These are phyloP conservation scores for Cucumis variabilis DNA, from an alignment of 331 rosid genomes.

Conservation along the genomic window DNA sequence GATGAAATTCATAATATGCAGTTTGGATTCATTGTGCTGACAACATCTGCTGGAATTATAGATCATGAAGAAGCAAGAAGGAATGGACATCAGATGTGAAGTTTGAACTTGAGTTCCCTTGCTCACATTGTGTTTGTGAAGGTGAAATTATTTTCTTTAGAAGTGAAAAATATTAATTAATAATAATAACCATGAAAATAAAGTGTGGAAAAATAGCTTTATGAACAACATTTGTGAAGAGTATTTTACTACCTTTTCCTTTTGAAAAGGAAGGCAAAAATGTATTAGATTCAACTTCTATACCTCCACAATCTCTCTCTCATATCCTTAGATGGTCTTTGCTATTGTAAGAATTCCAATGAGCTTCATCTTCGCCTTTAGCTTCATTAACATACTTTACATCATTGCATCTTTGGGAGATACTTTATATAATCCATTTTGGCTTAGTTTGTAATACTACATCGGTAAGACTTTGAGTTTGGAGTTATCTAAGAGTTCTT, in stretches of 20 bases:
- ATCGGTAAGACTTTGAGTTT: too few species aligned
- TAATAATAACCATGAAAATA: background rate
- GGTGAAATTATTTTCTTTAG: background rate
- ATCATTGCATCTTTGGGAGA: background rate
- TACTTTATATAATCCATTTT: background rate
- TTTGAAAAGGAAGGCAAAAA: background rate
- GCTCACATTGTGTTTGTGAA: background rate
- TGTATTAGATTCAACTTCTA: background rate
- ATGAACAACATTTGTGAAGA: background rate
- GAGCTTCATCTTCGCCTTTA: background rate
- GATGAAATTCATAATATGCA: conserved; percentile 27
- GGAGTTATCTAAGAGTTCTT: too few species aligned
- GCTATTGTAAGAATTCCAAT: background rate
- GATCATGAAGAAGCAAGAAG: conserved; percentile 66
- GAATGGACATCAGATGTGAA: too few species aligned
- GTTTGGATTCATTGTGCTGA: conserved; percentile 62
- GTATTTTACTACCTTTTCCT: background rate
- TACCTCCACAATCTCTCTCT: background rate
- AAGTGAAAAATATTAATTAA: background rate
- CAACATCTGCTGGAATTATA: conserved; percentile 67
- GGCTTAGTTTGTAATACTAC: background rate
- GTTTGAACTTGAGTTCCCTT: background rate
- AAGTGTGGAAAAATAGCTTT: background rate
- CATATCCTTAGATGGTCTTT: background rate
- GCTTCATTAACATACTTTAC: background rate